Evolutionary conservation across 2,329 filamentous ascomycete species (phyloP), one percentile per base, ranked within the genome.

Genomic region (Colletotrichum paranaense): DNA sequence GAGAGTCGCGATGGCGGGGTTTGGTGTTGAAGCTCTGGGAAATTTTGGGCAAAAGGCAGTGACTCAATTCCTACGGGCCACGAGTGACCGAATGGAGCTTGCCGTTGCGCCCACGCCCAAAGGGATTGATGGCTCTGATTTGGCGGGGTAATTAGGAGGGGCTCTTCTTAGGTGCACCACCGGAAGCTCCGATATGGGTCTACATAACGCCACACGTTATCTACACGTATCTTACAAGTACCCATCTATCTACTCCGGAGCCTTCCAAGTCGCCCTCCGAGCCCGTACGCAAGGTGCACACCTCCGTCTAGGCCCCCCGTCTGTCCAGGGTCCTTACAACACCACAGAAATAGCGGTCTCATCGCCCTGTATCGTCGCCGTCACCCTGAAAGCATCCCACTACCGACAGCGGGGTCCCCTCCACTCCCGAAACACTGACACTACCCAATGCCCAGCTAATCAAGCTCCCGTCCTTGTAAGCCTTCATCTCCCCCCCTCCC

Each of bases 381-480:
- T 42, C 38, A 42, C 38, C 38, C 38, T 42, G 38, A 28, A 67
- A 52, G 26, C 59, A 69, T 70, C 32, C 70, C 67, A 70, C 70
- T 73, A 73, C 70, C 66, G 59, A 57, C 66, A 65, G 70, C 60
- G 55, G 70, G 70, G 67, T 65, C 70, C 70, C 70, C 70, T 73
- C 70, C 67, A 65, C 60, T 66, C 70, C 66, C 70, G 70, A 73
- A 73, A 73, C 70, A 57, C 60, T 56, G 67, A 65, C 55, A 73
- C 66, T 64, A 72, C 64, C 64, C 35, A 56, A 42, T 42, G 42
- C 52, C 46, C 55, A 73, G 55, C 60, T 73, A 65, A 60, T 64
- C 56, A 65, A 73, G 70, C 70, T 73, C 70, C 60, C 60, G 66
- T 70, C 70, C 70, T 70, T 70, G 70, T 73, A 73, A 73, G 70